Evolutionary conservation across 2,329 filamentous ascomycete species (phyloP), one percentile per base, ranked within the genome.

Genomic region (Aspergillus candidus): DNA sequence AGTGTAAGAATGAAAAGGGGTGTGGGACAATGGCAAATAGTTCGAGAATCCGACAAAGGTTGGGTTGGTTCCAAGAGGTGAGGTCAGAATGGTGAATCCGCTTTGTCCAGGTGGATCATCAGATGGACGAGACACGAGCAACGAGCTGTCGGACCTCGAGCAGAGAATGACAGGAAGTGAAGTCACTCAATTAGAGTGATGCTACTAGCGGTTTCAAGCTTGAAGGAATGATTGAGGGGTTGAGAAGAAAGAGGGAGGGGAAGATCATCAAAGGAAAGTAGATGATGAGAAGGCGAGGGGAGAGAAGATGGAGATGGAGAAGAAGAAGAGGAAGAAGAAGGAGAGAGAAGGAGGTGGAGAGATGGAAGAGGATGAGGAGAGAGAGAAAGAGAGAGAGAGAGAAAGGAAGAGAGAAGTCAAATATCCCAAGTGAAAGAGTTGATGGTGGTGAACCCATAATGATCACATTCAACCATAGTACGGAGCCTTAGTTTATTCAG

Each of bases 141-240:
- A 46, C 37, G 44, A 38, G 36, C 31, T 47, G 51, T 52, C 50
- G 43, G 52, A 49, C 41, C 46, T 49, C 46, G 40, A 44, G 48
- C 46, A 63, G 59, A 61, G 58, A 59, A 53, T 56, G 55, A 56
- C 53, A 58, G 52, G 45, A 42, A 47, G 40, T 41, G 32, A 36
- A 59, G 55, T 51, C 56, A 62, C 56, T 50, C 54, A 56, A 54
- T 38, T 49, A 46, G 52, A 53, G 56, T 57, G 54, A 59, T 54
- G 52, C 47, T 54, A 65, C 60, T 61, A 41, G 35, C 38, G 45
- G 41, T 42, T 32, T 38, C 32, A 41, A 66, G 55, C 53, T 55
- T 55, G 63, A 72, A 69, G 69, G 70, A 75, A 70, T 61, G 59
- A 63, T 68, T 64, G 49, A 59, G 62, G 55, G 63, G 57, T 60